Evolutionary conservation across 495 filamentous ascomycete genomes (phyloP), one percentile per base, ranked within the genome.

Genomic region (Xylaria palmicola): DNA sequence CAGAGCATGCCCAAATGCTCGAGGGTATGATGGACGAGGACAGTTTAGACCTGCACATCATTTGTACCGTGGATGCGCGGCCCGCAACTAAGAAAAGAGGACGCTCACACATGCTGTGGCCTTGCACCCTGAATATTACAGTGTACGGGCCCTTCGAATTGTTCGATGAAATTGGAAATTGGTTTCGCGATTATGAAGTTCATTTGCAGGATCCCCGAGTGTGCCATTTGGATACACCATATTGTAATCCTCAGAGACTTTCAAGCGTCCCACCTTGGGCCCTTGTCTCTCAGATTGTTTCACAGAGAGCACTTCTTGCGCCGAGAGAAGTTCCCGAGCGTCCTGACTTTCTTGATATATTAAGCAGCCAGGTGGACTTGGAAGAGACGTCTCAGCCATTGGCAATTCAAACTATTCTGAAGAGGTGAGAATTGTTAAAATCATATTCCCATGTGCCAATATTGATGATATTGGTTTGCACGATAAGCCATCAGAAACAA

Each of bases 401-500:
- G 6, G 47, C 27, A 0, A 50, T 50, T 20, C 26, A 27, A 2
- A 5, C 47, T 1, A 19, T 3, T 32, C 8, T 50, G 9, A 50
- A 50, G 19, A 50, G 27, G 47, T 32, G 32, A n/a, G n/a, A n/a
- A n/a, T n/a, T n/a, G n/a, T n/a, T n/a, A n/a, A n/a, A n/a, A n/a
- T n/a, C n/a, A n/a, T n/a, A n/a, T n/a, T n/a, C n/a, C n/a, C n/a
- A n/a, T n/a, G n/a, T n/a, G n/a, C n/a, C n/a, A n/a, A n/a, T n/a
- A n/a, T n/a, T n/a, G n/a, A n/a, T 48, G 6, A 48, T 6, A 17
- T 48, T 4, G 3, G 12, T 3, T 7, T 6, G 7, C 6, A 48
- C n/a, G n/a, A n/a, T n/a, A n/a, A n/a, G 44, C 6, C 47, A 50
- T n/a, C 47, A 50, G 27, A 50, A 50, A 10, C 47, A 50, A 50